Evolutionary conservation across 768 basidiomycete genomes (phyloP).

Genomic region (Leucogyrophana mollusca): DNA sequence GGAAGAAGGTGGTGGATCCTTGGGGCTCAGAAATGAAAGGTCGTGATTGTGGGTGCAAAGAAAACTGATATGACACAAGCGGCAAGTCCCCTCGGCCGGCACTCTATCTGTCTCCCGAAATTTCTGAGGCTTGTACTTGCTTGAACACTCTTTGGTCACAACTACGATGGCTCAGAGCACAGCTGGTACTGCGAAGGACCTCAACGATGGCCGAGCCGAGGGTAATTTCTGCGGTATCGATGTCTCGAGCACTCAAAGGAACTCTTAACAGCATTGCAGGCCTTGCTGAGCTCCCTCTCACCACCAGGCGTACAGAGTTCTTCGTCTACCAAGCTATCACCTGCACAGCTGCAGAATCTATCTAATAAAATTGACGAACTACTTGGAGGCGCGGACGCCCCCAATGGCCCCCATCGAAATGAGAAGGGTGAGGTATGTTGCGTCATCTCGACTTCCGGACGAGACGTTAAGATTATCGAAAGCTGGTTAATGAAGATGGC

Average conservation of each 20-base stretch:
- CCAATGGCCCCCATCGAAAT: slow-evolving; percentile 37
- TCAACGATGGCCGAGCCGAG: slow-evolving; percentile 32
- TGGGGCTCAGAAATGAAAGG: neutral
- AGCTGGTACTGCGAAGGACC: slow-evolving; percentile 16
- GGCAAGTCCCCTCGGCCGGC: neutral
- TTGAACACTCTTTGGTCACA: too few species aligned
- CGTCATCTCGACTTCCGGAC: neutral
- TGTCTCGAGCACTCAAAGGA: slow-evolving; percentile 9
- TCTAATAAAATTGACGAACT: slow-evolving; percentile 62
- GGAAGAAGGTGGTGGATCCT: neutral
- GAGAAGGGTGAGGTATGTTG: slow-evolving; percentile 65
- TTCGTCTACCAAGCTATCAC: slow-evolving; percentile 30
- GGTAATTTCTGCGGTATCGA: slow-evolving; percentile 21
- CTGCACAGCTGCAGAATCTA: slow-evolving; percentile 51
- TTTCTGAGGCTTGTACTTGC: too few species aligned
- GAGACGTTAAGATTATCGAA: slow-evolving; percentile 3
- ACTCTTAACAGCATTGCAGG: slow-evolving; percentile 35
- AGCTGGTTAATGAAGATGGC: slow-evolving; percentile 78
- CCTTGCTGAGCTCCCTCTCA: slow-evolving; percentile 36
- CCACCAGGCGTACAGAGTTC: slow-evolving; percentile 10
- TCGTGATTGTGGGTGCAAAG: too few species aligned
- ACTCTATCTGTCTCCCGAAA: slow-evolving; percentile 2
- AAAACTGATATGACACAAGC: too few species aligned
- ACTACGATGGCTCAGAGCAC: neutral
- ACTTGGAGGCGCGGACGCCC: slow-evolving; percentile 37